phyloP scores from a whole-genome alignment of 768 basidiomycete species.

The Mycena venus region DNA sequence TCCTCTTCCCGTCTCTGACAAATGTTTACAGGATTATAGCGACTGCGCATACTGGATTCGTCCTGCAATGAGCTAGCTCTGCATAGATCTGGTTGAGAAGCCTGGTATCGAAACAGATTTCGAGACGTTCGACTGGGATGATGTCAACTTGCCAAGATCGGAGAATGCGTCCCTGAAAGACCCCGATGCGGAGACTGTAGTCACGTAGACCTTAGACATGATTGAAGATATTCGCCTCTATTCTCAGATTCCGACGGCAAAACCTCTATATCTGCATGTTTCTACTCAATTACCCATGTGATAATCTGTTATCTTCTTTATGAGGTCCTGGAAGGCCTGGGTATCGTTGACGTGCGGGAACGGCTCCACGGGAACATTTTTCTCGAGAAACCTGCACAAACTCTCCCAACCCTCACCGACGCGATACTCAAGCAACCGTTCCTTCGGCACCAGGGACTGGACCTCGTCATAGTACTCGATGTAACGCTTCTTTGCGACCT shows the following conservation, averaged over 20 bases:
- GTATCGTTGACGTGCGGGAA: slow-evolving; percentile 8
- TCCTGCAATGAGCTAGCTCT: not conserved
- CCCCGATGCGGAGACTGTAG: too few relatives aligned
- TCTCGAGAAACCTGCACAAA: slow-evolving; percentile 7
- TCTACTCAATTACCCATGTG: too few relatives aligned
- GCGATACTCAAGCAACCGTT: slow-evolving; percentile 11
- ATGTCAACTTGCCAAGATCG: too few relatives aligned
- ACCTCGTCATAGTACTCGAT: not conserved
- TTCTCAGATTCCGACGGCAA: too few relatives aligned
- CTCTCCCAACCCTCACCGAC: slow-evolving; percentile 12
- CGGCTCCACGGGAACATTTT: not conserved
- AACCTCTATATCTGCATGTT: too few relatives aligned
- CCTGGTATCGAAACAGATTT: too few relatives aligned
- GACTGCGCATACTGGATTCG: not conserved
- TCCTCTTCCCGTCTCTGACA: too few relatives aligned
- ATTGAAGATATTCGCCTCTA: too few relatives aligned
- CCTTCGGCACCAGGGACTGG: not conserved
- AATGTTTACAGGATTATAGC: too few relatives aligned
- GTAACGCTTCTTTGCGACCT: slow-evolving; percentile 8
- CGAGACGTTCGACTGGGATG: too few relatives aligned
- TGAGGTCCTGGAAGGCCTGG: not conserved
- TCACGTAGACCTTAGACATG: too few relatives aligned
- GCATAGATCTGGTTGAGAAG: not conserved
- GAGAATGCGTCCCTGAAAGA: too few relatives aligned
- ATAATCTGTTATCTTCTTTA: not conserved